Conservation (phyloP, 495 filamentous ascomycete species). For the Lasiosphaeria miniovina region DNA sequence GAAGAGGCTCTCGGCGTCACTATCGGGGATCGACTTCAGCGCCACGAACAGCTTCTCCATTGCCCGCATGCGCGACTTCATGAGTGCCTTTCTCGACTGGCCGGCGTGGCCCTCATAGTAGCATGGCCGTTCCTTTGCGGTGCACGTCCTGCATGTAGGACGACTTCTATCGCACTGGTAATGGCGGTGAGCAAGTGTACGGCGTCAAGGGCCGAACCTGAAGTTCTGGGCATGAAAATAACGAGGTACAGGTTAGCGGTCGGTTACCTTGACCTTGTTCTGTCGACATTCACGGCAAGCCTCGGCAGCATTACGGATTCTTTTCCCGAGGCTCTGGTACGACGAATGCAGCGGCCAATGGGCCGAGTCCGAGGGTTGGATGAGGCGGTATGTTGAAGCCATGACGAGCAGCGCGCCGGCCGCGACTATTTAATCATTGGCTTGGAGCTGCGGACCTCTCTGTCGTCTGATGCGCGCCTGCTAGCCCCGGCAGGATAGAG, state of each 20-base stretch:
- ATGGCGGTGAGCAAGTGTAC: neutral
- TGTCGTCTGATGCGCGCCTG: too few relatives aligned
- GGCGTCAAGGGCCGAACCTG: neutral
- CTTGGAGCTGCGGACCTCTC: too few relatives aligned
- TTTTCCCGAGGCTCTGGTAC: neutral
- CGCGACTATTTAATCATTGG: neutral
- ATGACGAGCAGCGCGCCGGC: neutral
- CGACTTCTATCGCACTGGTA: constrained; percentile 30
- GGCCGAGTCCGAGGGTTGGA: neutral
- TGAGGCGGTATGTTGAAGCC: constrained; percentile 3
- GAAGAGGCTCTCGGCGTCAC: constrained; percentile 25
- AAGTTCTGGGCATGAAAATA: neutral
- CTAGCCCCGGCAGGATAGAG: too few relatives aligned
- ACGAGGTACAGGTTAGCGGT: neutral
- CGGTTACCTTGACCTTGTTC: constrained; percentile 1
- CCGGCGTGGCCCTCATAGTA: constrained; percentile 29
- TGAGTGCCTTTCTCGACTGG: constrained; percentile 27
- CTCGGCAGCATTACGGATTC: neutral
- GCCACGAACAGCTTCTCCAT: constrained; percentile 26
- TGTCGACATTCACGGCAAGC: constrained; percentile 4
- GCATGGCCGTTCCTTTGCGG: constrained; percentile 16
- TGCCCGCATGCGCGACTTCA: constrained; percentile 20
- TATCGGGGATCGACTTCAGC: constrained; percentile 18
- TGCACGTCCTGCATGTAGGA: constrained; percentile 25
- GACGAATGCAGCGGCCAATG: neutral